Evolutionary conservation across 805 yeast genomes (phyloP).

Genomic region (Maudiozyma barnettii): DNA sequence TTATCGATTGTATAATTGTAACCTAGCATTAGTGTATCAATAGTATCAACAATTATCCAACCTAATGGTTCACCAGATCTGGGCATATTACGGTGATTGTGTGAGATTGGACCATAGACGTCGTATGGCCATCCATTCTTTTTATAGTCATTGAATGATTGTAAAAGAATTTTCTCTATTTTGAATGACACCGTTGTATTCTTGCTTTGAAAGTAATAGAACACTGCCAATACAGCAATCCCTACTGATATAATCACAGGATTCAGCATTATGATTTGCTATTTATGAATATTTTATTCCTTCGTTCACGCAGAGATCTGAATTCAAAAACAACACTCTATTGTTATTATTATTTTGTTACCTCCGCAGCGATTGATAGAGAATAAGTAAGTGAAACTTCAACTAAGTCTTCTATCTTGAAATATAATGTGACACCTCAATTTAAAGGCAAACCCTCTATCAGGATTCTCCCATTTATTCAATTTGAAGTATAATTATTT

Average conservation of each 20-base stretch:
- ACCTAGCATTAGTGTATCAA: slow-evolving; percentile 79
- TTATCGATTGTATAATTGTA: slow-evolving; percentile 32
- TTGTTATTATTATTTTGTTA: no score
- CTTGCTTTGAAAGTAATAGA: slow-evolving; percentile 4
- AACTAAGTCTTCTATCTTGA: no score
- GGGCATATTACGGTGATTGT: slow-evolving; percentile 64
- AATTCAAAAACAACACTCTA: no score
- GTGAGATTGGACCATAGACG: slow-evolving; percentile 59
- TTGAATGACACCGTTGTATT: slow-evolving; percentile 16
- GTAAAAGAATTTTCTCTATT: slow-evolving; percentile 59
- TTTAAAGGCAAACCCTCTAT: no score
- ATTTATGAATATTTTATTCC: no score
- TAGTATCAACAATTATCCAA: slow-evolving; percentile 84
- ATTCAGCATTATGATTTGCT: not conserved
- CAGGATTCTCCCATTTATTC: no score
- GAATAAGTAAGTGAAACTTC: no score
- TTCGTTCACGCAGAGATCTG: no score
- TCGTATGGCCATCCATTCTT: slow-evolving; percentile 79
- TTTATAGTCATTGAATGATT: slow-evolving; percentile 65
- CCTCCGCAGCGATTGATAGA: no score
- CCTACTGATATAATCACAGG: slow-evolving; percentile 3
- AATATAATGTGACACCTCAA: no score
- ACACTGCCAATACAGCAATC: slow-evolving; percentile 4
- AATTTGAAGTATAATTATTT: no score
- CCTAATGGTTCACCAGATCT: slow-evolving; percentile 60